Evolutionary conservation across 1,284 basidiomycete genomes (phyloP), one percentile per base, ranked within the genome.

Genomic region (Cutaneotrichosporon cavernicola): DNA sequence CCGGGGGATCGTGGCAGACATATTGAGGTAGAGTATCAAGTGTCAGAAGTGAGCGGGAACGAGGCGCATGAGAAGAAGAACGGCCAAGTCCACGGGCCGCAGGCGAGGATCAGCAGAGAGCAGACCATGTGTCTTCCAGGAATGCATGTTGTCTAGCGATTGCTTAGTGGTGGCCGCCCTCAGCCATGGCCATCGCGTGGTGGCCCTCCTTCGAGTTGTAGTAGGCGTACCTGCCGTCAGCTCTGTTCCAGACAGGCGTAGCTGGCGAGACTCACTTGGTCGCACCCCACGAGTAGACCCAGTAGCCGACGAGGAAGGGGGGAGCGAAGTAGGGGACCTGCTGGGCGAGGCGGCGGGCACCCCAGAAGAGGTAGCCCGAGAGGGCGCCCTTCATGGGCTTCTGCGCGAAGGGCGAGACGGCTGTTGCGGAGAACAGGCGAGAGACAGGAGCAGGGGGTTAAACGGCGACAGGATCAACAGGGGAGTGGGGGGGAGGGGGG

Each of bases 311-410:
- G 56, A 84, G 86, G 71, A 93, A 84, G 30, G 93, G 93, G 69
- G 92, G 79, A 63, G 86, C 82, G 82, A 90, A 92, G 84, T 92
- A 97, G 56, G 90, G 83, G 30, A 87, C 83, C 76, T 95, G 90
- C 47, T 82, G 83, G 61, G 88, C 86, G 56, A 93, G 80, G 70
- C 93, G 88, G 69, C 85, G 85, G 84, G 89, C 90, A 56, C 92
- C 93, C 82, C 94, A 92, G 85, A 94, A 91, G 71, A 94, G 75
- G 84, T 90, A 96, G 72, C 82, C 86, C 62, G 85, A 83, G 76
- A 95, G 78, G 72, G 88, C 86, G 67, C 90, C 84, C 57, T 87
- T 86, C 53, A 89, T 85, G 13, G 90, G 86, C 68, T 87, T 87
- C 73, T 90, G 86, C 76, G 88, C 86, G 83, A 86, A 89, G 14